These are phyloP conservation scores for Diplocarpon rosae DNA, from an alignment of 2,329 filamentous ascomycete species.

Conservation along the genomic window DNA sequence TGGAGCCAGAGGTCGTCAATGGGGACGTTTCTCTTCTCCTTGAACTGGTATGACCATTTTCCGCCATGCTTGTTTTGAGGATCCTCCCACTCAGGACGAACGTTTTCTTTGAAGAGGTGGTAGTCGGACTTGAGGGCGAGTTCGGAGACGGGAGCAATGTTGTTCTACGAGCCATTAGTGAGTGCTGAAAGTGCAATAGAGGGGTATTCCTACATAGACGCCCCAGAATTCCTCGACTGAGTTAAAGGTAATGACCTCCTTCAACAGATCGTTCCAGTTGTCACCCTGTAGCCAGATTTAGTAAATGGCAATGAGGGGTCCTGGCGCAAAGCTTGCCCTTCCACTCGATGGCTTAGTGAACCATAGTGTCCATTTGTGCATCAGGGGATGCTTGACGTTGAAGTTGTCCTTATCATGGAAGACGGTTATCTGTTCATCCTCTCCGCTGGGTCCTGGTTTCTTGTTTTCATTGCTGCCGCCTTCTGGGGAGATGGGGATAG, in stretches of 20 bases:
- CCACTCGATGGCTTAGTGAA: conserved; percentile 96
- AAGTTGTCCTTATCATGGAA: conserved; percentile 99
- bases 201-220: conserved; percentile 67
- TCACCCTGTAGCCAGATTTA: conserved; percentile 53
- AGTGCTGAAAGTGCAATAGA: background rate
- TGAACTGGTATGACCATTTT: conserved; percentile 98
- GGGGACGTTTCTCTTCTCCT: conserved; percentile 83
- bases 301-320: conserved; percentile 3
- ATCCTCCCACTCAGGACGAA: conserved; percentile 98
- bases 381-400: conserved; percentile 97
- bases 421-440: conserved; percentile 69
- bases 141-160: conserved; percentile 92
- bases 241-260: conserved; percentile 97
- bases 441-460: conserved; percentile 35
- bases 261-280: conserved; percentile 97
- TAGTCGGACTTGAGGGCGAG: conserved; percentile 97
- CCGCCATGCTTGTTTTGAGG: conserved; percentile 97
- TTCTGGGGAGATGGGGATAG: conserved; percentile 55
- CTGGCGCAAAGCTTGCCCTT: conserved; percentile 50
- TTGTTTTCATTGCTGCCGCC: conserved; percentile 41
- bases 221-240: conserved; percentile 99
- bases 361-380: conserved; percentile 98
- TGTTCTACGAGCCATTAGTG: conserved; percentile 56
- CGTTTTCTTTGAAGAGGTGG: conserved; percentile 96
- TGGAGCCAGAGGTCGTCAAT: conserved; percentile 96